Evolutionary conservation across 1,284 basidiomycete species (phyloP), one percentile per base, ranked within the genome.

Genomic region (Apiotrichum veenhuisii): DNA sequence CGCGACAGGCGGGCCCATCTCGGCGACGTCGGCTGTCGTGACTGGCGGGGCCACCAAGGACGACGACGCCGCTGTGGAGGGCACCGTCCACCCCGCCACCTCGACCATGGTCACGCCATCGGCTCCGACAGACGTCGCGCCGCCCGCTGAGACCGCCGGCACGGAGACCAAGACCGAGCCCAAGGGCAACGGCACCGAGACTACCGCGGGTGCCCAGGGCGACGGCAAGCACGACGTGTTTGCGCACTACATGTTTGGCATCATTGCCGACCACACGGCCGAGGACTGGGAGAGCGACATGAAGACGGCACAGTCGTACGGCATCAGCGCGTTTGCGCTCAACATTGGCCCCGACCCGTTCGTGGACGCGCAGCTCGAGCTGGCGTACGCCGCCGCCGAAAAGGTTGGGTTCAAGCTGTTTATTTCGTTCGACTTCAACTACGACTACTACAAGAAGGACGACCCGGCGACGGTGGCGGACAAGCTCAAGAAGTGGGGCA

Each of bases 171-270:
- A n/a, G n/a, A n/a, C n/a, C n/a, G n/a, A n/a, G n/a, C n/a, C n/a
- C n/a, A n/a, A n/a, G n/a, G n/a, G n/a, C n/a, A n/a, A n/a, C n/a
- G n/a, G n/a, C n/a, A n/a, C n/a, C n/a, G n/a, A n/a, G n/a, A n/a
- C n/a, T n/a, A n/a, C n/a, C n/a, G n/a, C n/a, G n/a, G n/a, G n/a
- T n/a, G n/a, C n/a, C n/a, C n/a, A n/a, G n/a, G n/a, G n/a, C n/a
- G n/a, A n/a, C n/a, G 57, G 53, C 51, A 73, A 72, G 5, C 40
- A 20, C 46, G 65, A 69, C 33, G 72, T 76, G 30, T 74, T 74
- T 58, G 75, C 75, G 14, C 70, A 92, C 84, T 55, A 82, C 77
- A 71, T 93, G 89, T 68, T 84, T 91, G 23, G 85, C 82, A 57
- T 78, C 75, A 2, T 86, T 84, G 53, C 89, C 81, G 41, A 78